Percentiles rank a stretch among this genome's conserved stretches.
phyloP scores from a whole-genome alignment of 2,329 filamentous ascomycete genomes.

The Colletotrichum filicis region DNA sequence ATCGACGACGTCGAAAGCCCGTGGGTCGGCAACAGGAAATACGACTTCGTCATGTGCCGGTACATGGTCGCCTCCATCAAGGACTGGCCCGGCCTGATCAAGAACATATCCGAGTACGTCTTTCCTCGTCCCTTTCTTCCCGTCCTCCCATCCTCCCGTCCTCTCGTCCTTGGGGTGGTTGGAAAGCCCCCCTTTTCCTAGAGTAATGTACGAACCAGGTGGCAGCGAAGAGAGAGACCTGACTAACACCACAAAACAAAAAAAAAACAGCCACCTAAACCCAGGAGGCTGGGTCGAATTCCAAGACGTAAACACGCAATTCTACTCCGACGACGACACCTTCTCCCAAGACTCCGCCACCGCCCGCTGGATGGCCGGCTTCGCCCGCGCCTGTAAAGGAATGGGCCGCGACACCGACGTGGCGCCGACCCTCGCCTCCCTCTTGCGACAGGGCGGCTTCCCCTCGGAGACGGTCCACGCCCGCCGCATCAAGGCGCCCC shows the following conservation, averaged over 20 bases:
- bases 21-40: conserved; percentile 53
- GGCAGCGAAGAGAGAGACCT: no score
- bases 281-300: conserved; percentile 25
- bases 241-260: conserved; percentile 39
- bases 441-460: conserved; percentile 45
- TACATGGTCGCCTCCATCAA: conserved; percentile 6
- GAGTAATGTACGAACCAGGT: no score
- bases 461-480: conserved; percentile 39
- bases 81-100: conserved; percentile 5
- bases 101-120: background rate
- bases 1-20: conserved; percentile 70
- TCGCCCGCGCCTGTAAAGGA: conserved; percentile 39
- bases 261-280: conserved; percentile 8
- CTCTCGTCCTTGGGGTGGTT: no score
- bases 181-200: no score
- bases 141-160: no score
- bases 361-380: conserved; percentile 36
- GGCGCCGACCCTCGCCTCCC: conserved; percentile 36
- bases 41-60: conserved; percentile 44
- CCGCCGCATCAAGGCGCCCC: conserved; percentile 42
- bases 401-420: conserved; percentile 44
- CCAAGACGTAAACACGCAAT: background rate
- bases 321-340: conserved; percentile 8
- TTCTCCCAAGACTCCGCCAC: background rate
- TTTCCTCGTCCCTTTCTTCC: no score